A percentile compares a stretch with the other conserved stretches of the same genome.
phyloP scores from a whole-genome alignment of 2,329 filamentous ascomycete species.

The Epichloe glyceriae region DNA sequence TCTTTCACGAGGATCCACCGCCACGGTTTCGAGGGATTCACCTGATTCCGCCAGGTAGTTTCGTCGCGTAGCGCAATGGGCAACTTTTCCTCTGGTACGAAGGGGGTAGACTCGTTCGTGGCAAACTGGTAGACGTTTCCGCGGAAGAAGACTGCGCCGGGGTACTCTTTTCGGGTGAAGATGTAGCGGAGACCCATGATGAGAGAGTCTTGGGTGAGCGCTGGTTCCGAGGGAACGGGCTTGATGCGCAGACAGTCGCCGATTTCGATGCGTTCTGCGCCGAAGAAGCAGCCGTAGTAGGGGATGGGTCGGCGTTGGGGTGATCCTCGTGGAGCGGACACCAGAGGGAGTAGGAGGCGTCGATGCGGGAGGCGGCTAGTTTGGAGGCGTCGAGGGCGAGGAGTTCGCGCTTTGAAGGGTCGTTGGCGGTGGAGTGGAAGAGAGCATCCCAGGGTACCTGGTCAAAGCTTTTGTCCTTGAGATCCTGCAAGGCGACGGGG shows the following conservation, averaged over 20 bases:
- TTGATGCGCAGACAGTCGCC: conserved; percentile 36
- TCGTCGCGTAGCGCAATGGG: conserved; percentile 29
- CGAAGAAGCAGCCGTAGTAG: conserved; percentile 37
- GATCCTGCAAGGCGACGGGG: conserved; percentile 26
- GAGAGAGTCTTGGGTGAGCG: conserved; percentile 17
- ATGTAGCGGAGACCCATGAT: conserved; percentile 29
- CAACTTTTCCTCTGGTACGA: conserved; percentile 24
- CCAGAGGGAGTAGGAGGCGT: conserved; percentile 37
- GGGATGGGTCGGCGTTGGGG: conserved; percentile 18
- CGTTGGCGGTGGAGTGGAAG: conserved; percentile 19
- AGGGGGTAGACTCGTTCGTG: conserved; percentile 14
- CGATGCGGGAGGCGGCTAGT: conserved; percentile 34
- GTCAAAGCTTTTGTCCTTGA: conserved; percentile 27
- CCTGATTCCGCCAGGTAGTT: conserved; percentile 25
- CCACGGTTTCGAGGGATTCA: conserved; percentile 20
- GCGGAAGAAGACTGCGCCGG: conserved; percentile 26
- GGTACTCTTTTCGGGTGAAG: conserved; percentile 22
- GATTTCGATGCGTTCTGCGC: conserved; percentile 35
- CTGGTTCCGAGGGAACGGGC: conserved; percentile 24
- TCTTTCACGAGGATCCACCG: conserved; percentile 29
- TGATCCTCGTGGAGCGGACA: conserved; percentile 20
- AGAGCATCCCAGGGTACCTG: conserved; percentile 29
- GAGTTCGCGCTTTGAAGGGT: conserved; percentile 26
- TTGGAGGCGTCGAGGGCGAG: conserved; percentile 38
- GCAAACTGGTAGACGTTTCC: conserved; percentile 27